Evolutionary conservation across 78 protist species (phyloP), one percentile per base, ranked within the genome.

Genomic region (Chrysochromulina tobinii): DNA sequence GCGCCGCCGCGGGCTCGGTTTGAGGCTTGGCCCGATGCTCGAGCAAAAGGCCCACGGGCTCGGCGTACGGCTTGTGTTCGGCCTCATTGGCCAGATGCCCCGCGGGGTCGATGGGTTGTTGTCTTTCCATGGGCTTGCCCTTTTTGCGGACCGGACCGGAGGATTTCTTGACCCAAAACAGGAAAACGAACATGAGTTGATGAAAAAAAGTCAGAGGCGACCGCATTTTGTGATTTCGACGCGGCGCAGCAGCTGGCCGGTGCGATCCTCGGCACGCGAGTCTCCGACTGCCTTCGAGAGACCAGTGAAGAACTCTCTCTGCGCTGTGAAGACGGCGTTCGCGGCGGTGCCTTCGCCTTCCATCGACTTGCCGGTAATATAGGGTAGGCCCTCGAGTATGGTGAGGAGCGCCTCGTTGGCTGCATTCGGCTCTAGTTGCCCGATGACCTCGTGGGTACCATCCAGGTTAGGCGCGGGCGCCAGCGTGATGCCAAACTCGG

Each of bases 231-330:
- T 14, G 21, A 79, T 79, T 64, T 79, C 87, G 61, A 79, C 87
- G 27, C 87, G 87, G 11, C 87, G 87, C 4, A 79, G 61, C 64
- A 79, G 87, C 87, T 23, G 61, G 20, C 87, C 87, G 3, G 61
- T 54, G 4, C 64, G n/a, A 18, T 79, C 87, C 12, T 15, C 87
- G 17, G 87, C 87, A 8, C 87, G 25, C 21, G 14, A 25, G 87
- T 79, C 87, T 38, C 87, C 87, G 5, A 20, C 1, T 7, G 51
- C 38, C 64, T 18, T 17, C 20, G 64, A 0, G 20, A 79, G n/a
- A 4, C 18, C 0, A 0, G 17, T 6, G 64, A 79, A 54, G 64
- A 54, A 5, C 21, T 0, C 0, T 0, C 48, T 3, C 87, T 79
- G 87, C 61, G 64, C 87, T 15, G 4, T 2, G 87, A 51, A 79